Evolutionary conservation across 1,284 basidiomycete species (phyloP), one percentile per base, ranked within the genome.

Genomic region (Pisolithus thermaeus): DNA sequence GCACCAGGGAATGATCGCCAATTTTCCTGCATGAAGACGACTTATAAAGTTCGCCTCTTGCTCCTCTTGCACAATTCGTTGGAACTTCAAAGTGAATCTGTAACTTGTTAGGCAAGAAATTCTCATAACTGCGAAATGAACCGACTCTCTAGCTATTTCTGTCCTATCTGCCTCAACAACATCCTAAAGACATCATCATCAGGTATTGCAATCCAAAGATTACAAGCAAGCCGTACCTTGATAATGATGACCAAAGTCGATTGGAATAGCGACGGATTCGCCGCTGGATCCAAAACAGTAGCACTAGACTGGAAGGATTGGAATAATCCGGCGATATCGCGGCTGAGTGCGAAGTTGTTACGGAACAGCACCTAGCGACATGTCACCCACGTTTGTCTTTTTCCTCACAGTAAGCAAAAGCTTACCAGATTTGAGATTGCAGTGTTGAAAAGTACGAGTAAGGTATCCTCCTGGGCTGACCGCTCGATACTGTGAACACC

Each of bases 251-350:
- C n/a, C n/a, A n/a, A n/a, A n/a, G n/a, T n/a, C n/a, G n/a, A n/a
- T n/a, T n/a, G n/a, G n/a, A n/a, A 84, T 1, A 84, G 63, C 2
- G 72, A 70, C 0, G 79, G 80, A 58, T 84, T 84, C 0, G 76
- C 68, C 7, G 71, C 69, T 1, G 82, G 81, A 56, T 84, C 78
- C 2, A 84, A 64, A 7, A 84, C 72, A 0, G 75, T 73, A 0
- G 80, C 76, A 7, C 80, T 81, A 0, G 80, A 79, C 56, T 84
- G 82, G 67, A 84, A 84, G 0, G 81, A 82, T 53, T 81, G 76
- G 56, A 84, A 84, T 1, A 83, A 70, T 1, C 76, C 78, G 4
- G 76, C 71, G 32, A 84, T 81, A 55, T 81, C 78, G 9, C 81
- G 68, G 22, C 77, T 77, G 2, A 83, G 61, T 0, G 80, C 79